phyloP scores from a whole-genome alignment of 2,329 filamentous ascomycete species.

The Talaromyces sp. region DNA sequence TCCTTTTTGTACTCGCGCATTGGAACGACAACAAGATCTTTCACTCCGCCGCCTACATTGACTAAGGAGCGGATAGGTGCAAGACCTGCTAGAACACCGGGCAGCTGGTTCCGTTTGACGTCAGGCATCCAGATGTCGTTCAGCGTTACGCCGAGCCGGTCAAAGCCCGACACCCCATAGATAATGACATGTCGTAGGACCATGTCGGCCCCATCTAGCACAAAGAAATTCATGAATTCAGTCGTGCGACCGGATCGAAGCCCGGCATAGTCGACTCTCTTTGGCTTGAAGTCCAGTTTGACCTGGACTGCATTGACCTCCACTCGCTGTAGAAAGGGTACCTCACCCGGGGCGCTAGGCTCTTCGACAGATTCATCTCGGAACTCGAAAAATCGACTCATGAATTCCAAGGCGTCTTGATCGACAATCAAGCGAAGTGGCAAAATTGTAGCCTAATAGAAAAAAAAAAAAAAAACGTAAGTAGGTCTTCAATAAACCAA shows the following conservation, averaged over 20 bases:
- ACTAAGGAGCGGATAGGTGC: constrained; percentile 88
- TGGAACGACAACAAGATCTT: constrained; percentile 83
- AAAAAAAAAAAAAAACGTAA: too few species aligned
- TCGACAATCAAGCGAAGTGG: constrained; percentile 92
- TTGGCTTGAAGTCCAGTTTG: constrained; percentile 95
- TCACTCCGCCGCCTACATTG: constrained; percentile 85
- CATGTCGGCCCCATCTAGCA: constrained; percentile 86
- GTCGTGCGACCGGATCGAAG: constrained; percentile 91
- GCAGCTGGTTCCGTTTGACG: constrained; percentile 84
- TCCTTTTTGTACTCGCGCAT: constrained; percentile 93
- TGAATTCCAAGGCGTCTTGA: constrained; percentile 95
- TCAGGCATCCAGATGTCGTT: constrained; percentile 98
- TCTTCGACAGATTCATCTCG: constrained; percentile 69
- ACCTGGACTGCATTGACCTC: constrained; percentile 84
- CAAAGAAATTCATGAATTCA: constrained; percentile 98
- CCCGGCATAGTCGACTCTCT: constrained; percentile 93
- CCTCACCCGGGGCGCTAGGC: constrained; percentile 66
- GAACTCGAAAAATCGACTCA: constrained; percentile 97
- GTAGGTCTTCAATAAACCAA: neutral
- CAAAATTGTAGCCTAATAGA: constrained; percentile 66
- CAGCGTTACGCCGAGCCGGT: constrained; percentile 82
- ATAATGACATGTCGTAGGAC: constrained; percentile 85
- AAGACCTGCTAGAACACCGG: constrained; percentile 82
- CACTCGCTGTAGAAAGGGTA: constrained; percentile 85
- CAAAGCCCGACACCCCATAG: constrained; percentile 88